Evolutionary conservation across 1,284 basidiomycete genomes (phyloP).

Genomic region (Phenoliferia sp.): DNA sequence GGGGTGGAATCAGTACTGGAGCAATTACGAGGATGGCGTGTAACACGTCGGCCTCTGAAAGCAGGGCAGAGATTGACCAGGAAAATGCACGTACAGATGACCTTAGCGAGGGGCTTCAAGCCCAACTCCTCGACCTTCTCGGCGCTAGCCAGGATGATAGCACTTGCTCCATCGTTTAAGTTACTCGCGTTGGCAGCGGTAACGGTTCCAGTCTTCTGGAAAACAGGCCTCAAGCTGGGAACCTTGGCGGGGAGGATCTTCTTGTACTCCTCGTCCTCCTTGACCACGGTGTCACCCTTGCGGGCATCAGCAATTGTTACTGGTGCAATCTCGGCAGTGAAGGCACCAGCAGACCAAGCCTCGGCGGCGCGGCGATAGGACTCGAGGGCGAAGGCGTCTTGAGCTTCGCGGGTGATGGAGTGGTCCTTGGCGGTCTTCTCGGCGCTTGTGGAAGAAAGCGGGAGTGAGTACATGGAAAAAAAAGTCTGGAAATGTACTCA

Average conservation of each 20-base stretch:
- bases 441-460: conserved; percentile 27
- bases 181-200: conserved; percentile 48
- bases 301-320: conserved; percentile 83
- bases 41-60: not conserved
- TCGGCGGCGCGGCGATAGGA: conserved; percentile 64
- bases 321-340: conserved; percentile 83
- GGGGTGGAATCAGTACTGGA: not conserved
- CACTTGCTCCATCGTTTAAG: conserved; percentile 47
- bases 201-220: conserved; percentile 46
- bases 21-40: conserved; percentile 26
- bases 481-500: not conserved
- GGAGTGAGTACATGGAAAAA: not conserved
- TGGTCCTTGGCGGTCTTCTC: conserved; percentile 45
- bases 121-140: conserved; percentile 40
- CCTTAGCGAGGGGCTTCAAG: conserved; percentile 45
- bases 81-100: conserved; percentile 38
- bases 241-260: conserved; percentile 47
- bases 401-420: conserved; percentile 43
- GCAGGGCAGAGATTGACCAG: not conserved
- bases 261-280: conserved; percentile 96
- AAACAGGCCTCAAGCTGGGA: conserved; percentile 43
- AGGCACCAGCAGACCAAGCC: conserved; percentile 82
- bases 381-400: conserved; percentile 70
- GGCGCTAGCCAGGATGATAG: conserved; percentile 44
- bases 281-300: conserved; percentile 83